Base-by-base conservation (phyloP, 1,284 basidiomycete species). In the Ceratobasidium sp. region DNA sequence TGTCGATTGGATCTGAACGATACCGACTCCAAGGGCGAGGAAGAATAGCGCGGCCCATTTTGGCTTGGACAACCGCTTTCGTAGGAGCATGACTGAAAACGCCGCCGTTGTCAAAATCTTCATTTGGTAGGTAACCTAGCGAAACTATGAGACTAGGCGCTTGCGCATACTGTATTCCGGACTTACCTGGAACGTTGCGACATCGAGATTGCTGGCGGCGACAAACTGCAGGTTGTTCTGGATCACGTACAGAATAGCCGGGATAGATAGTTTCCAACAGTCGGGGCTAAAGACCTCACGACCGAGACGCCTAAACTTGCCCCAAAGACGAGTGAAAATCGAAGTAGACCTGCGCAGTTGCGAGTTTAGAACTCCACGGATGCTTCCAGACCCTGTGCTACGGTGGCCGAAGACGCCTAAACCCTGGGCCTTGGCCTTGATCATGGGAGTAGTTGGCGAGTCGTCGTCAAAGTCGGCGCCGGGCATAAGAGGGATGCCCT, bases 221-320 rank as follows among this genome's bases (percentile, higher is more conserved):
- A 96, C 90, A 79, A 94, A 98, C 79, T 98, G 96, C 45, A 98
- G 84, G 79, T 94, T 95, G 83, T 98, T 98, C 81, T 98, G 96
- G 70, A 96, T 87, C 75, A 96, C 94, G 75, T 98, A 99, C 74
- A 98, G 90, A 70, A 98, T 86, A 10, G 96, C 96, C 10, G 96
- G 96, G 72, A 98, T 95, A 29, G 93, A 94, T 20, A 98, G 86
- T 79, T 97, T 98, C 93, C 94, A 97, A 80, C 93, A 95, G 79
- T 98, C 96, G 1, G 84, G 80, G 71, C 91, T 94, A 78, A 93
- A 89, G 56, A 89, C 81, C 73, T 86, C 83, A 73, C 81, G 84
- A 76, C 71, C 83, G 83, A 74, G 78, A 58, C 79, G 78, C 64
- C 80, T 76, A 73, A 81, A 71, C 29, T 64, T 54, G 34, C 56